Conservation (phyloP, 805 yeast genomes). For the Wickerhamomyces strasburgensis region DNA sequence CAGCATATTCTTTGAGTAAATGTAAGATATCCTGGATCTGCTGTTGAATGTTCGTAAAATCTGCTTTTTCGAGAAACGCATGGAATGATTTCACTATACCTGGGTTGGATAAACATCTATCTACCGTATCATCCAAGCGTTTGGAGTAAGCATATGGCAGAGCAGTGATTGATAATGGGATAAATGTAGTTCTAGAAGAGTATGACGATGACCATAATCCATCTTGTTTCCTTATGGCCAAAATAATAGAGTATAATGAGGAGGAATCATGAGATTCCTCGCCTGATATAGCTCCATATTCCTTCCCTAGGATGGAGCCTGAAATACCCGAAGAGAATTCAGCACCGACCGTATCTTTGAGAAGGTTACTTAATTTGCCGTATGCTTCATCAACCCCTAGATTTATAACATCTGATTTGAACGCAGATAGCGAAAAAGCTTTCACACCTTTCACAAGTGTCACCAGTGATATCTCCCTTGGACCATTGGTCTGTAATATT, state of each 20-base stretch:
- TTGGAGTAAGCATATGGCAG: constrained; percentile 37
- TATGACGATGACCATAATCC: constrained; percentile 39
- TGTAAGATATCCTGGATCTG: constrained; percentile 35
- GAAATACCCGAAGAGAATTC: constrained; percentile 25
- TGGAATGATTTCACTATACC: constrained; percentile 13
- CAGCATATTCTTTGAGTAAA: constrained; percentile 49
- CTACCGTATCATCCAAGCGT: constrained; percentile 29
- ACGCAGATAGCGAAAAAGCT: constrained; percentile 27
- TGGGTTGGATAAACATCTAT: constrained; percentile 7
- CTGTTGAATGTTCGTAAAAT: background rate
- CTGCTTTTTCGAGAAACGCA: constrained; percentile 16
- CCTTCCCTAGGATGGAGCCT: constrained; percentile 14
- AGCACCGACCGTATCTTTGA: constrained; percentile 18
- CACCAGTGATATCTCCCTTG: constrained; percentile 35
- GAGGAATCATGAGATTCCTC: constrained; percentile 21
- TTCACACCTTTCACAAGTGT: constrained; percentile 34
- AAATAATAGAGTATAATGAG: constrained; percentile 39
- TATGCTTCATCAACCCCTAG: constrained; percentile 25
- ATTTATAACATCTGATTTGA: constrained; percentile 15
- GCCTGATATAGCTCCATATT: constrained; percentile 6
- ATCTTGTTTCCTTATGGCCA: constrained; percentile 46
- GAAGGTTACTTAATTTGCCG: constrained; percentile 15
- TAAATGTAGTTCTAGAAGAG: constrained; percentile 27
- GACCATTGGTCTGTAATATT: constrained; percentile 36
- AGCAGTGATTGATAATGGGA: constrained; percentile 40